phyloP scores from a whole-genome alignment of 164 flowering plant species.

The Aristolochia contorta region DNA sequence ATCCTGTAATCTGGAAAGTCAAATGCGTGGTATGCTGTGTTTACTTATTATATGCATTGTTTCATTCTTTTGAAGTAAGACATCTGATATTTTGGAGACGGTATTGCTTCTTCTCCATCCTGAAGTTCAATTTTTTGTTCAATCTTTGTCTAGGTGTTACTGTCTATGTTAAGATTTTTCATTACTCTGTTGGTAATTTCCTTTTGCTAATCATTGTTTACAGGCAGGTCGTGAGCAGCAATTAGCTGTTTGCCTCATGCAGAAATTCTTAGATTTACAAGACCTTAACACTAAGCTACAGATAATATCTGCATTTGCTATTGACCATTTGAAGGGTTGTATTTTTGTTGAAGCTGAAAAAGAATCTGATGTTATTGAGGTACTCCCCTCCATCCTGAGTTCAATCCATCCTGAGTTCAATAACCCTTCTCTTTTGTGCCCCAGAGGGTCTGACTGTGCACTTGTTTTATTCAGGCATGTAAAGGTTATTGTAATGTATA shows the following conservation, averaged over 20 bases:
- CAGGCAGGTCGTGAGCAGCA: slow-evolving; percentile 86
- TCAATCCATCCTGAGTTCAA: too few species aligned
- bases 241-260: slow-evolving; percentile 79
- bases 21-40: too few species aligned
- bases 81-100: too few species aligned
- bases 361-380: slow-evolving; percentile 69
- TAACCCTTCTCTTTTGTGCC: not conserved
- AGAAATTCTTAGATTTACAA: slow-evolving; percentile 65
- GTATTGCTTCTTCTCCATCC: too few species aligned
- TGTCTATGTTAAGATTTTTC: not conserved
- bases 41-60: too few species aligned
- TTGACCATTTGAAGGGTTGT: slow-evolving; percentile 72
- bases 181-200: not conserved
- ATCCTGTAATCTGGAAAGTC: too few species aligned
- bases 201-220: slow-evolving; percentile 2
- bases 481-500: slow-evolving; percentile 57
- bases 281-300: slow-evolving; percentile 49
- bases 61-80: too few species aligned
- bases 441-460: not conserved
- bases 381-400: slow-evolving; percentile 11
- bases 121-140: too few species aligned
- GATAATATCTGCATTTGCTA: slow-evolving; percentile 67
- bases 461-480: slow-evolving; percentile 53
- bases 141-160: too few species aligned
- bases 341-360: slow-evolving; percentile 78